These are phyloP conservation scores for Alnus glutinosa DNA, from an alignment of 306 rosid species.

Conservation along the genomic window DNA sequence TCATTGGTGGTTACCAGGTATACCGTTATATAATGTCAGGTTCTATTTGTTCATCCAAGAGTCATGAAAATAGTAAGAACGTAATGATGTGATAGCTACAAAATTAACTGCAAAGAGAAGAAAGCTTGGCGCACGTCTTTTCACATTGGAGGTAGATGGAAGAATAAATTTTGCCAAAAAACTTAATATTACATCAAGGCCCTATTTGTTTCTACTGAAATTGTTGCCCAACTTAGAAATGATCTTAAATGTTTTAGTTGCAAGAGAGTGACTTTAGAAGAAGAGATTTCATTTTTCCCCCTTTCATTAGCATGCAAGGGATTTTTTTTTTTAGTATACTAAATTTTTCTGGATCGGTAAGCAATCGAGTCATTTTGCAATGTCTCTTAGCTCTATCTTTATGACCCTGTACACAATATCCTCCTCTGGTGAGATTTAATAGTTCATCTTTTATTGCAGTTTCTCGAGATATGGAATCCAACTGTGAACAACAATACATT, in stretches of 20 bases:
- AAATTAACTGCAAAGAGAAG: background rate
- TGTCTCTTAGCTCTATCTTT: background rate
- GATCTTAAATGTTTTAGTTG: background rate
- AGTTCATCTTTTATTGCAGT: conserved; percentile 33
- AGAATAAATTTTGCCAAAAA: background rate
- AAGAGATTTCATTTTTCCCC: background rate
- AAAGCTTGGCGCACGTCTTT: background rate
- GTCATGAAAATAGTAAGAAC: background rate
- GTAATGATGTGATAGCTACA: background rate
- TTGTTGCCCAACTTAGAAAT: background rate
- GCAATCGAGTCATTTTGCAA: no score
- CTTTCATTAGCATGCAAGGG: background rate
- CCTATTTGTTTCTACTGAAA: background rate
- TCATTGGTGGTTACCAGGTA: conserved; percentile 68
- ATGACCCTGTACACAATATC: background rate
- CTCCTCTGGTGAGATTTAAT: background rate
- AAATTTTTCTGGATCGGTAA: no score
- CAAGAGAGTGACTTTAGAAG: background rate
- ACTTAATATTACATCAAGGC: background rate
- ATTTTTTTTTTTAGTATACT: no score
- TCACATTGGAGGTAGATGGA: background rate
- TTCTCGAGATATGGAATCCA: conserved; percentile 55
- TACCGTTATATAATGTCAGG: background rate
- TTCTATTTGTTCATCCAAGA: background rate
- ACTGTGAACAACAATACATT: conserved; percentile 25